These are phyloP conservation scores for Colletotrichum sp. DNA, from an alignment of 2,329 filamentous ascomycete species.

Conservation along the genomic window DNA sequence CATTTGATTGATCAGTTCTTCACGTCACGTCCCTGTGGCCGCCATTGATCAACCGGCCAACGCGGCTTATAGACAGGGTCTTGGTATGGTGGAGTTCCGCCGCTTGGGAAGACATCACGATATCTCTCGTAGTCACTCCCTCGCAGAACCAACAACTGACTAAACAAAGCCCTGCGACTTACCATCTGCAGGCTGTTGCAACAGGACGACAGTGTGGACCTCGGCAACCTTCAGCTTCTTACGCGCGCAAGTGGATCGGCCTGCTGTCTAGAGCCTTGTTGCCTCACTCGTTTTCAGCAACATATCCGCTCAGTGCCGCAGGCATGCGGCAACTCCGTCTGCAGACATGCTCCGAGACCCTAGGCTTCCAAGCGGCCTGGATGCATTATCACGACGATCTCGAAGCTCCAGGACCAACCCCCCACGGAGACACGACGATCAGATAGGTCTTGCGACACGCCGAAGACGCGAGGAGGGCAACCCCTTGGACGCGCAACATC, in stretches of 20 bases:
- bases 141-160: background rate
- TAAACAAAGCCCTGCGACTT: background rate
- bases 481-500: background rate
- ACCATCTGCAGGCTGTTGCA: background rate
- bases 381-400: conserved; percentile 1
- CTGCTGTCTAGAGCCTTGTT: background rate
- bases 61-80: background rate
- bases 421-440: background rate
- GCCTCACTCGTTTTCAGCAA: conserved; percentile 13
- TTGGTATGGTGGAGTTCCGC: background rate
- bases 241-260: conserved; percentile 1
- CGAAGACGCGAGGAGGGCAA: background rate
- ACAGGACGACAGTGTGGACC: background rate
- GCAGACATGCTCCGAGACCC: background rate
- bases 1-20: background rate
- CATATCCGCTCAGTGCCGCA: conserved; percentile 1
- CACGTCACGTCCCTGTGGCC: background rate
- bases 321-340: conserved; percentile 4
- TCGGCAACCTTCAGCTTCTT: conserved; percentile 5
- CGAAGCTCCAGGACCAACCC: background rate
- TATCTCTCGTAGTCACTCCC: background rate
- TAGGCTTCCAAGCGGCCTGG: background rate
- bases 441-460: background rate
- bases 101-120: background rate
- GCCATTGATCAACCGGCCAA: background rate